Base-by-base conservation (phyloP, 164 flowering plant species). In the Hamamelis virginiana region DNA sequence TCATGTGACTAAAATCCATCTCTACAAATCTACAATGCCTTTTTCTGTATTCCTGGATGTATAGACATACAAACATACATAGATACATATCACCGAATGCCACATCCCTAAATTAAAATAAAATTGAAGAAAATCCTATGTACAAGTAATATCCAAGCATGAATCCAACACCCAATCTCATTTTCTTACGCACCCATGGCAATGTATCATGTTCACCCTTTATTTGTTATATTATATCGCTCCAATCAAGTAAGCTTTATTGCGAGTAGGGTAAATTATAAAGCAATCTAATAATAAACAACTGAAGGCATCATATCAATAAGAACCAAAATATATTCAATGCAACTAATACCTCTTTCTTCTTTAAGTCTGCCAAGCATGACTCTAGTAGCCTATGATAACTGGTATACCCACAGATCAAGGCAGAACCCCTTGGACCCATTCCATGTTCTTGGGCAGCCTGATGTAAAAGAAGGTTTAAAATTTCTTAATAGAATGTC, bases 351-450 rank as follows among this genome's bases (percentile, higher is more conserved):
- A 90, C 97, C 97, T 92, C 97, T 83, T 92, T 94, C 81, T 87
- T 89, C 84, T 94, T 94, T 69, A 89, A 81, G 44, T 75, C 80
- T 62, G 98, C 97, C 75, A 94, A 78, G 68, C 86, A 74, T 33
- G 92, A 84, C 74, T 94, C 98, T 14, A 94, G 80, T 33, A 79
- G 68, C 75, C 91, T 77, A 72, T 94, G 98, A 72, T 88, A 80
- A 80, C 76, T 81, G 33, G 97, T 92, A 76, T 94, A 94, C 3
- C 97, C 98, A 77, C 97, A 92, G n/a, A 92, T 90, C 61, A 92
- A 75, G 56, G 97, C 97, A 71, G 98, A 94, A 45, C 97, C 98
- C 72, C 90, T 87, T 2, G 98, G 98, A 2, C 97, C 97, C 97
- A 94, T 92, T 67, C 98, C 97, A 80, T 86, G 83, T 67, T 89